Percentiles rank a stretch among this genome's conserved stretches.
These are phyloP conservation scores for Metschnikowia sp. DNA, from an alignment of 805 yeast genomes.

Conservation along the genomic window DNA sequence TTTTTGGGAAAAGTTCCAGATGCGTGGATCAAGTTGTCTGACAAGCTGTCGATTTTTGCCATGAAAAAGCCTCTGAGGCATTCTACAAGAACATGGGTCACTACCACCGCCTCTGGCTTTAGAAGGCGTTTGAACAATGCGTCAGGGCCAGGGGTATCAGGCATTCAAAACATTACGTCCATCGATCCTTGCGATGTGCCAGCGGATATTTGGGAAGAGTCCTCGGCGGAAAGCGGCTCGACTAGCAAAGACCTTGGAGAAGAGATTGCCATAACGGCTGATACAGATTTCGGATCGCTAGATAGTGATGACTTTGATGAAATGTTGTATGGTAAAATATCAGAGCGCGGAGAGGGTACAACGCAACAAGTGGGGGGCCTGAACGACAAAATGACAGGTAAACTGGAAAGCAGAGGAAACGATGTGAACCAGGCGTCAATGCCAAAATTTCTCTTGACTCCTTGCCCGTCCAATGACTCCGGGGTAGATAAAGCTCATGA, in stretches of 20 bases:
- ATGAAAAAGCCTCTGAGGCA: background rate
- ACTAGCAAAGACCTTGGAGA: background rate
- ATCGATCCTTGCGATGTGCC: background rate
- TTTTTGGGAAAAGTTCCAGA: constrained; percentile 59
- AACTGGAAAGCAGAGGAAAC: background rate
- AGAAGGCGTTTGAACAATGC: background rate
- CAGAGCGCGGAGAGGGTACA: background rate
- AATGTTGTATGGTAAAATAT: background rate
- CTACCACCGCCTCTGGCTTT: constrained; percentile 3
- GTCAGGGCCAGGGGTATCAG: background rate
- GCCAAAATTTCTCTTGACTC: too few relatives aligned
- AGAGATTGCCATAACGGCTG: background rate
- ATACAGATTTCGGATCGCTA: background rate
- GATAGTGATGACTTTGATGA: background rate
- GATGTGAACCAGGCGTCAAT: too few relatives aligned
- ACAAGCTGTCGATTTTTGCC: background rate
- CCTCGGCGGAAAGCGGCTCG: background rate
- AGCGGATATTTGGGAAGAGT: background rate
- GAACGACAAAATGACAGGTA: background rate
- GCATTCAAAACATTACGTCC: background rate
- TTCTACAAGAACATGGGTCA: constrained; percentile 4
- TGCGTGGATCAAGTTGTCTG: constrained; percentile 41
- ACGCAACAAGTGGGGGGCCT: background rate
- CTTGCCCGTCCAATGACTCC: too few relatives aligned
- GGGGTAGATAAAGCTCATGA: too few relatives aligned